These are phyloP conservation scores for Hypoxylon sp. DNA, from an alignment of 2,329 filamentous ascomycete genomes.

Conservation along the genomic window DNA sequence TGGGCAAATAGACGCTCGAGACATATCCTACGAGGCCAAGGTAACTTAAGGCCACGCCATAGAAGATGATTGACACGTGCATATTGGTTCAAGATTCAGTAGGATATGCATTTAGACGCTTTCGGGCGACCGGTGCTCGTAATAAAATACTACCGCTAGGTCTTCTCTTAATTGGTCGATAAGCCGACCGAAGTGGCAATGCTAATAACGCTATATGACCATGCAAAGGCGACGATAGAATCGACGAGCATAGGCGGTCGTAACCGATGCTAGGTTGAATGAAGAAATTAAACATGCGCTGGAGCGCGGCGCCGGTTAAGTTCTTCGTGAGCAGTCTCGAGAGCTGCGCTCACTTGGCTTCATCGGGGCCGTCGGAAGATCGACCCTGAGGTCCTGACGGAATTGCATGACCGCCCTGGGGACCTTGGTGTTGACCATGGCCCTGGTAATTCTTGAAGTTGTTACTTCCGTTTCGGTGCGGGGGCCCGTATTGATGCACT, in stretches of 20 bases:
- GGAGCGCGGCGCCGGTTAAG: conserved; percentile 49
- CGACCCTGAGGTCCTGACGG: conserved; percentile 54
- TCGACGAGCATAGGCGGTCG: conserved; percentile 38
- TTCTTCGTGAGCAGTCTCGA: conserved; percentile 42
- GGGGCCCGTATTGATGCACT: conserved; percentile 71
- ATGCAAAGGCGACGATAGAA: conserved; percentile 40
- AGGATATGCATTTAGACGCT: conserved; percentile 41
- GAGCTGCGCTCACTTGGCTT: conserved; percentile 58
- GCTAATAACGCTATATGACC: conserved; percentile 31
- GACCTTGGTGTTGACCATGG: conserved; percentile 59
- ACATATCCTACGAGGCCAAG: conserved; percentile 51
- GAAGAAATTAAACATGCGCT: conserved; percentile 49
- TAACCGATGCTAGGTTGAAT: conserved; percentile 47
- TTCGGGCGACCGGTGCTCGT: conserved; percentile 37
- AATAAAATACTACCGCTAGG: conserved; percentile 29
- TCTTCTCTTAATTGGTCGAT: conserved; percentile 31
- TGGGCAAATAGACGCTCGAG: conserved; percentile 44
- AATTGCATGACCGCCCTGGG: conserved; percentile 54
- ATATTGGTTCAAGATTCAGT: conserved; percentile 48
- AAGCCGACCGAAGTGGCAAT: conserved; percentile 26
- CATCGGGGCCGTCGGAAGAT: conserved; percentile 58
- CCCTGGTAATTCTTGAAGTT: conserved; percentile 64
- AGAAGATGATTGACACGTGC: conserved; percentile 48
- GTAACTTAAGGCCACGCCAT: conserved; percentile 43
- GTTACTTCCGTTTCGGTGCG: conserved; percentile 70